Evolutionary conservation across 164 flowering plant genomes (phyloP), one percentile per base, ranked within the genome.

Genomic region (Warburgia ugandensis): DNA sequence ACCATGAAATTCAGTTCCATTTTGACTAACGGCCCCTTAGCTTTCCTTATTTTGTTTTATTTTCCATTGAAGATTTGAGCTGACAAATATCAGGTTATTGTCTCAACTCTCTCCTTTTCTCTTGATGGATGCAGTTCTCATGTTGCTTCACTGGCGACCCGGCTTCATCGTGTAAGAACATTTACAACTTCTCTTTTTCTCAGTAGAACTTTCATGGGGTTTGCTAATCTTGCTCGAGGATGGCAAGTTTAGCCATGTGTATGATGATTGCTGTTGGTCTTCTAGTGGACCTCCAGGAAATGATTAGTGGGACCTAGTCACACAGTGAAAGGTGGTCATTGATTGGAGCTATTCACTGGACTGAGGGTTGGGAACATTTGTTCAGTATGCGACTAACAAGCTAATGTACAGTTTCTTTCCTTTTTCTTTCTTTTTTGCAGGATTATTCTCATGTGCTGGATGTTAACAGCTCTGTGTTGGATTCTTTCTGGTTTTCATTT

Each of bases 401-500:
- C 16, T 17, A 25, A 13, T 21, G 7, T 42, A 14, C 5, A 45
- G 1, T 27, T 45, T n/a, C 36, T 26, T 35, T 13, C 1, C 13
- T 9, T 33, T 31, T 21, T 23, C 0, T n/a, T 1, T 53, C 14
- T 29, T 7, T 52, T 61, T 60, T 61, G 45, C 78, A 78, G 87
- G 21, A 52, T 76, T 29, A 71, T 76, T 19, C 33, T 72, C 31
- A 17, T 68, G 21, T 77, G 76, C 71, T 82, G 84, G 85, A 68
- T 77, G 36, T 58, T 77, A 44, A 70, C 79, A 40, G 57, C 71
- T 28, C 27, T 72, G 2, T 75, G 69, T 53, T 82, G 89, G 85
- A 42, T 68, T 52, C 55, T 82, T 30, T 67, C 83, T 4, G 89
- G 89, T 40, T 37, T 77, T 17, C 78, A 82, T 58, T 79, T 68